These are phyloP conservation scores for Gynandropsis gynandra DNA, from an alignment of 345 rosid species.

Conservation along the genomic window DNA sequence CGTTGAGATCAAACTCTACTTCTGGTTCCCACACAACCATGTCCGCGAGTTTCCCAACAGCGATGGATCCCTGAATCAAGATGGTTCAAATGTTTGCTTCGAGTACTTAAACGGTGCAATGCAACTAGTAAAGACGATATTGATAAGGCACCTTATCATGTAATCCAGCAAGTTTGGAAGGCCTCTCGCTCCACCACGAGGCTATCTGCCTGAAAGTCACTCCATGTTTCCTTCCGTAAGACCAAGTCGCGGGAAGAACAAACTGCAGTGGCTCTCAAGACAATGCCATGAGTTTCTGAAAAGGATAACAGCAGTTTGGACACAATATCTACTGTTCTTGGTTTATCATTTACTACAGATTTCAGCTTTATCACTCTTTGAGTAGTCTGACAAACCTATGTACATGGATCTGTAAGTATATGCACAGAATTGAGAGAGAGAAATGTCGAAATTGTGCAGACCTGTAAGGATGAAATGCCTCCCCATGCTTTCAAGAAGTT, in stretches of 20 bases:
- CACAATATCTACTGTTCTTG: not conserved
- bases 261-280: conserved; percentile 52
- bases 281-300: conserved; percentile 24
- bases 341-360: conserved; percentile 15
- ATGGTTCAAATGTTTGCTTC: conserved; percentile 1
- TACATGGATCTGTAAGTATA: too few species aligned
- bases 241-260: conserved; percentile 93
- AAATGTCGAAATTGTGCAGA: conserved; percentile 18
- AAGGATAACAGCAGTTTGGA: not conserved
- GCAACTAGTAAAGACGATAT: not conserved
- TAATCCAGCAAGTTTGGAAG: conserved; percentile 76
- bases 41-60: conserved; percentile 75
- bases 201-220: conserved; percentile 61
- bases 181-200: conserved; percentile 87
- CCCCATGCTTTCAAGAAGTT: conserved; percentile 79
- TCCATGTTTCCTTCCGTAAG: conserved; percentile 68
- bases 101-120: not conserved
- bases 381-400: too few species aligned
- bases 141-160: conserved; percentile 45
- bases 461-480: conserved; percentile 77
- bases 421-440: too few species aligned
- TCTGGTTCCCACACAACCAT: conserved; percentile 81
- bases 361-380: conserved; percentile 2
- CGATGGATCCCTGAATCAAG: conserved; percentile 57
- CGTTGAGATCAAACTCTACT: conserved; percentile 49